These are phyloP conservation scores for Capsicum chinense DNA, from an alignment of 257 asterid species.

Conservation along the genomic window DNA sequence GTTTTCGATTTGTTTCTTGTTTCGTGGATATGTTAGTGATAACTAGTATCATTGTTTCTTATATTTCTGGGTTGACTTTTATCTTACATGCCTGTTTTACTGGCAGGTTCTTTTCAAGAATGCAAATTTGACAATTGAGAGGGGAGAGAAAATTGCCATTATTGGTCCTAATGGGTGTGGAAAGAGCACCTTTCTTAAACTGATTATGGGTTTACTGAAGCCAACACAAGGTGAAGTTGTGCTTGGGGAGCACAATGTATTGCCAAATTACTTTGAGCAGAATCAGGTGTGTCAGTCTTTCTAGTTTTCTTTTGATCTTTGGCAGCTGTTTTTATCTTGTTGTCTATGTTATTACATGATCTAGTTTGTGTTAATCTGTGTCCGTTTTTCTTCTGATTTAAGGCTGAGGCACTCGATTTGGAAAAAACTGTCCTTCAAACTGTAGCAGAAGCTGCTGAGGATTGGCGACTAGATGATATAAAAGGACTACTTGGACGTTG, in stretches of 20 bases:
- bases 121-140: constrained; percentile 82
- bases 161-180: constrained; percentile 99
- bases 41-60: not conserved
- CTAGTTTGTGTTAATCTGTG: constrained; percentile 12
- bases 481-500: constrained; percentile 96
- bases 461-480: constrained; percentile 94
- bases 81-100: constrained; percentile 25
- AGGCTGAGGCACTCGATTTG: constrained; percentile 99
- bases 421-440: constrained; percentile 71
- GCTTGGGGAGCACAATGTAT: constrained; percentile 89
- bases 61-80: not conserved
- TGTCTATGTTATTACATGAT: constrained; percentile 10
- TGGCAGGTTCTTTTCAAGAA: constrained; percentile 76
- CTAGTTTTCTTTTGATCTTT: not conserved
- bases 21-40: not conserved
- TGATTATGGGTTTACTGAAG: constrained; percentile 83
- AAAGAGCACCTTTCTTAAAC: constrained; percentile 88
- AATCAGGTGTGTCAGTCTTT: constrained; percentile 71
- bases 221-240: constrained; percentile 74
- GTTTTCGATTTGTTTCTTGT: constrained; percentile 7
- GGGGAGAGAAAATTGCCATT: constrained; percentile 96
- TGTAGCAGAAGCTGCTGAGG: constrained; percentile 94
- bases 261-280: constrained; percentile 97
- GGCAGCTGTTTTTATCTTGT: not conserved
- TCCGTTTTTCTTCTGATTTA: constrained; percentile 27